Evolutionary conservation across 345 rosid species (phyloP).

Genomic region (Citrus cavaleriei): DNA sequence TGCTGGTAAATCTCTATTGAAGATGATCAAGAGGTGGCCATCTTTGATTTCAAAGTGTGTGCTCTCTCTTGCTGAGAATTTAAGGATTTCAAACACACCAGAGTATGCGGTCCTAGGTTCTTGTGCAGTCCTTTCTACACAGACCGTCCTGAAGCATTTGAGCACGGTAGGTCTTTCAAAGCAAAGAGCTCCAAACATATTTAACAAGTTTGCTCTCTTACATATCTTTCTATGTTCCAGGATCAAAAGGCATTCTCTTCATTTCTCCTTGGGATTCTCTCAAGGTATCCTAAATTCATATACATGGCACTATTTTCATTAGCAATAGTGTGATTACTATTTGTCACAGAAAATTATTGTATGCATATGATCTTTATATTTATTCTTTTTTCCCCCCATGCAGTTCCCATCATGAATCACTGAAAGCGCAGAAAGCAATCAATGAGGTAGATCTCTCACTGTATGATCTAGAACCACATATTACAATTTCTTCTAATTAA

Average conservation of each 20-base stretch:
- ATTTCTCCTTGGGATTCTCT: conserved; percentile 82
- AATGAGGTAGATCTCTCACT: conserved; percentile 61
- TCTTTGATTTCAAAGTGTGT: conserved; percentile 83
- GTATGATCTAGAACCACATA: conserved; percentile 6
- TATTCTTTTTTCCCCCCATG: conserved; percentile 13
- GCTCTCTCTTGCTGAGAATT: conserved; percentile 59
- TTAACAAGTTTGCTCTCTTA: conserved; percentile 24
- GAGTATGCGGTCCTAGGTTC: conserved; percentile 90
- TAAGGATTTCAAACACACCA: conserved; percentile 55
- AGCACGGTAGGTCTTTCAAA: conserved; percentile 52
- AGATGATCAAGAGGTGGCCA: conserved; percentile 97
- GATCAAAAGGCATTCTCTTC: conserved; percentile 77
- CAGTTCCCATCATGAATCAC: conserved; percentile 92
- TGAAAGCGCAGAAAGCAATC: conserved; percentile 93
- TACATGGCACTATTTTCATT: neutral
- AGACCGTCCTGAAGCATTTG: conserved; percentile 92
- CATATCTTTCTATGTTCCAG: conserved; percentile 44
- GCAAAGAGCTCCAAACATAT: conserved; percentile 18
- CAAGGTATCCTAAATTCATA: conserved; percentile 51
- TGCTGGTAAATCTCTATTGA: conserved; percentile 90
- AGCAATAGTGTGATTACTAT: neutral
- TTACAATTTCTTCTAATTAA: conserved; percentile 10
- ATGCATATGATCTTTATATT: neutral
- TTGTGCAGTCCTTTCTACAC: conserved; percentile 87
- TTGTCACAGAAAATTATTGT: neutral